A percentile compares a stretch with the other conserved stretches of the same genome.
Evolutionary conservation across 1,284 basidiomycete species (phyloP).

Genomic region (Taiwanofungus camphoratus): DNA sequence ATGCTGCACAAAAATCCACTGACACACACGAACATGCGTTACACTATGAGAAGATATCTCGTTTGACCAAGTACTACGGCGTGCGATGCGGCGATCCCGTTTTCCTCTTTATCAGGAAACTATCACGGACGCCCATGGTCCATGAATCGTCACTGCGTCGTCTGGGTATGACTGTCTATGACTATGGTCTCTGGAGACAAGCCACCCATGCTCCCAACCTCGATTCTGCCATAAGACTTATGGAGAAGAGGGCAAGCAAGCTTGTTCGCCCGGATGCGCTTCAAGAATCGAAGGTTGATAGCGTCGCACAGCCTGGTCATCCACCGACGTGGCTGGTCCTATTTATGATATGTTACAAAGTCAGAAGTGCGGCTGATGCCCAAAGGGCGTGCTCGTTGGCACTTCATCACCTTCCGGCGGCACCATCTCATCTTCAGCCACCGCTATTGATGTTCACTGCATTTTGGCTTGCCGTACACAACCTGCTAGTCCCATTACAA

Average conservation of each 20-base stretch:
- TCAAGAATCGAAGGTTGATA: neutral
- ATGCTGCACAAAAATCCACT: neutral
- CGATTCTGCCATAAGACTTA: constrained; percentile 7
- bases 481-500: constrained; percentile 38
- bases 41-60: neutral
- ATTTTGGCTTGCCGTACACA: constrained; percentile 44
- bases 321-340: constrained; percentile 50
- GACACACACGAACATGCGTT: neutral
- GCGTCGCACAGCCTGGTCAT: neutral
- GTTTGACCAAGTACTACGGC: constrained; percentile 7
- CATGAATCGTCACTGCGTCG: neutral
- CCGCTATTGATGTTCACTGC: constrained; percentile 42
- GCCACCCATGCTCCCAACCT: constrained; percentile 6
- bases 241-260: constrained; percentile 2
- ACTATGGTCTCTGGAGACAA: constrained; percentile 12
- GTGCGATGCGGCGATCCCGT: constrained; percentile 4
- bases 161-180: neutral
- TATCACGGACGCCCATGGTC: constrained; percentile 1
- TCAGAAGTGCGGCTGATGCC: constrained; percentile 38
- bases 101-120: constrained; percentile 2
- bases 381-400: constrained; percentile 33
- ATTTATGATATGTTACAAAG: constrained; percentile 43
- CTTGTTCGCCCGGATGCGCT: neutral
- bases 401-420: constrained; percentile 30
- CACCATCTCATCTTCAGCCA: constrained; percentile 31